Conservation (phyloP, 2,329 filamentous ascomycete genomes). For the Myriosclerotinia scirpicola region DNA sequence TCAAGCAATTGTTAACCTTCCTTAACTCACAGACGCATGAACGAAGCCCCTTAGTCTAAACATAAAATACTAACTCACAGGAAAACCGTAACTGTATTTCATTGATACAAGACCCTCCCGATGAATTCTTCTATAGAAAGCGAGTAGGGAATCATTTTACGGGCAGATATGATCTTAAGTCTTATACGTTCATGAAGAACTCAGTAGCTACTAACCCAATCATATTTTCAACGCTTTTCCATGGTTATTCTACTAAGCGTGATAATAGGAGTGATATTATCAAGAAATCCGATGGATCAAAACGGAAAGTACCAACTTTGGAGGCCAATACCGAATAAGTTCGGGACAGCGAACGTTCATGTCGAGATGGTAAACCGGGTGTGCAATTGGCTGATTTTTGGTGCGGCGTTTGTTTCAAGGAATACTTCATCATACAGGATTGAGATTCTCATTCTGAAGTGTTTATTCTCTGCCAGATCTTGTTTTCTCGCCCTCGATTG, state of each 20-base stretch:
- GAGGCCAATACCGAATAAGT: no score
- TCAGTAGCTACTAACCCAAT: neutral
- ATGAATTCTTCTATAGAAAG: neutral
- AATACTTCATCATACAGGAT: neutral
- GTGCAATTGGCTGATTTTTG: neutral
- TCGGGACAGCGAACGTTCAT: no score
- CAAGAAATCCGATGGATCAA: neutral
- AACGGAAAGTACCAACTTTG: neutral
- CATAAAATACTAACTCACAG: neutral
- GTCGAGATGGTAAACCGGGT: neutral
- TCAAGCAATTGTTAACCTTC: neutral
- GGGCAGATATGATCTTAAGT: neutral
- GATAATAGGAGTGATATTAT: neutral
- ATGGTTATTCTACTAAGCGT: neutral
- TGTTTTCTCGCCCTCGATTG: neutral
- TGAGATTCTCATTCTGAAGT: neutral
- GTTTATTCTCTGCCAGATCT: neutral
- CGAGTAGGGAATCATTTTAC: neutral
- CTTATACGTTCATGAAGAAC: neutral
- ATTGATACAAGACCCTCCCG: neutral
- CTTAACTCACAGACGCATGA: neutral
- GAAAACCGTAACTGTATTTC: neutral
- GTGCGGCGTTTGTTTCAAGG: neutral
- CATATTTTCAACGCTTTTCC: neutral
- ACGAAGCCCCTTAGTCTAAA: neutral